Base-by-base conservation (phyloP, 2,329 filamentous ascomycete species). In the Chaetomium globosum region DNA sequence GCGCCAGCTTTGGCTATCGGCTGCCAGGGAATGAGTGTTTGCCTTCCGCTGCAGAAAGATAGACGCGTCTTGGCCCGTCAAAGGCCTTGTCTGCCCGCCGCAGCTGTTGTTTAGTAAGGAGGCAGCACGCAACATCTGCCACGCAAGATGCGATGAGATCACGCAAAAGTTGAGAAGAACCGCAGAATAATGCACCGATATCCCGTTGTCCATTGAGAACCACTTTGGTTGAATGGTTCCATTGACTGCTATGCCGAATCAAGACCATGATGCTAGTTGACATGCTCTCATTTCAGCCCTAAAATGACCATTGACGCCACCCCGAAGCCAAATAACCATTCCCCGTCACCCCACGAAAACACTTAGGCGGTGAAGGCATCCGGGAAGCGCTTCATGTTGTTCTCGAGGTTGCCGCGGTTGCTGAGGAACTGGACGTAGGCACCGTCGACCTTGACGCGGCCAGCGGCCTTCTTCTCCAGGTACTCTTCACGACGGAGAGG, bases 361-460 rank as follows among this genome's bases (percentile, higher is more conserved):
- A 33, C 48, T 67, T 83, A 81, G 56, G 77, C 75, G 70, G 82
- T 81, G 84, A 96, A 99, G 78, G 95, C 95, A 71, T 91, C 90
- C 75, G 95, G 95, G 92, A 97, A 99, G 76, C 92, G 88, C 82
- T 88, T 89, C 79, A 99, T 89, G 89, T 99, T 99, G 75, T 90
- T 75, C 79, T 85, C 87, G 73, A 99, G 84, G 76, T 83, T 85
- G 77, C 95, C 95, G 84, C 96, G 89, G 87, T 96, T 96, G 84
- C 87, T 87, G 76, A 98, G 89, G 91, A 99, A 99, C 87, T 99
- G 93, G 75, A 99, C 95, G 85, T 99, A 99, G 77, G 95, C 95
- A 89, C 95, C 95, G 77, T 99, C 95, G 75, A 96, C 90, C 87
- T 94, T 92, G 84, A 99, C 89, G 80, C 88, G 89, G 80, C 95